Conservation (phyloP, 495 filamentous ascomycete species). For the Talaromyces thailandensis region DNA sequence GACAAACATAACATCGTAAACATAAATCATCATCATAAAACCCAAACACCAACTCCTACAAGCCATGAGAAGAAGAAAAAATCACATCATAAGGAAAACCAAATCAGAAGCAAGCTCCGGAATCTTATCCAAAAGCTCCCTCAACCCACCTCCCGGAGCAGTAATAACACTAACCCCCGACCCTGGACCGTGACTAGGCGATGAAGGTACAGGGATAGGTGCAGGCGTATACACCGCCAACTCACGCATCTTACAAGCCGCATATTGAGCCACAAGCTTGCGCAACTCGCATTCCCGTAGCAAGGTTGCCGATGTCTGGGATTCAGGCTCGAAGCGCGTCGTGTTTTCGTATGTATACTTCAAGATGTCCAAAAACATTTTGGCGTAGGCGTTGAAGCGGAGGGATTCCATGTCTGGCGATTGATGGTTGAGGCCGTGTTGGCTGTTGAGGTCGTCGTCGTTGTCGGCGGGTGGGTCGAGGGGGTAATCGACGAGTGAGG, state of each 20-base stretch:
- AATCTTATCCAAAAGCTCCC: conserved; percentile 28
- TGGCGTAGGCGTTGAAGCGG: conserved; percentile 18
- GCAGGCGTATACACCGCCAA: conserved; percentile 28
- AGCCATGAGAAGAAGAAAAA: not conserved
- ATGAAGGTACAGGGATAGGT: conserved; percentile 13
- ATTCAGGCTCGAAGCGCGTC: conserved; percentile 33
- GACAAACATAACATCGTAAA: not conserved
- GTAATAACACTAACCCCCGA: conserved; percentile 7
- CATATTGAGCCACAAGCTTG: conserved; percentile 33
- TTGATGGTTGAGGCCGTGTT: not conserved
- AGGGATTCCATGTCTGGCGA: not conserved
- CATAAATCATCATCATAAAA: not conserved
- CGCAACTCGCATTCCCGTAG: conserved; percentile 38
- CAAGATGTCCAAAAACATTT: conserved; percentile 32
- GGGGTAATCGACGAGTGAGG: conserved; percentile 23
- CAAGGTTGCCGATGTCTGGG: conserved; percentile 32
- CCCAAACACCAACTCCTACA: not conserved
- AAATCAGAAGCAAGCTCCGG: conserved; percentile 38
- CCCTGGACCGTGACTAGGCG: conserved; percentile 7
- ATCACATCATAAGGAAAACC: conserved; percentile 38
- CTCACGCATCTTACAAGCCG: conserved; percentile 35
- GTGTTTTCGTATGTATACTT: conserved; percentile 35
- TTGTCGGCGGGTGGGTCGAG: conserved; percentile 14
- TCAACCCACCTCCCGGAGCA: conserved; percentile 21
- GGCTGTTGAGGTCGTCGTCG: conserved; percentile 2